Conservation (phyloP, 2,329 filamentous ascomycete genomes). For the Sclerotinia spermophila region DNA sequence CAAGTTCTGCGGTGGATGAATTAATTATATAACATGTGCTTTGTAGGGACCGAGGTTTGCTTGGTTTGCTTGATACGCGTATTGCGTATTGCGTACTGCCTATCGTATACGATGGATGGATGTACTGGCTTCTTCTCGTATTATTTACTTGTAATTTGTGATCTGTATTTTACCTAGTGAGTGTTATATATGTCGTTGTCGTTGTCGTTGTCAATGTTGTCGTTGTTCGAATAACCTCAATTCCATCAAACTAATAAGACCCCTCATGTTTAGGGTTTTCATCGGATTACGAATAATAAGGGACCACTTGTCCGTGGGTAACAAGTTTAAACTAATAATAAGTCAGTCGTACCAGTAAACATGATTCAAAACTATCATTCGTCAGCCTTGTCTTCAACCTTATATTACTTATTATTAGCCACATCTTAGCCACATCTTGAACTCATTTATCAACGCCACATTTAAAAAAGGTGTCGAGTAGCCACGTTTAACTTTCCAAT, state of each 20-base stretch:
- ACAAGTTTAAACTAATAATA: too few species aligned
- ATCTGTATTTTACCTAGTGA: not conserved
- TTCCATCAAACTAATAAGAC: not conserved
- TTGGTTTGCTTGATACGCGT: not conserved
- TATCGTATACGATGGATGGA: not conserved
- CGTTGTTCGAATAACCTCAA: not conserved
- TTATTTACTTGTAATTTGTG: not conserved
- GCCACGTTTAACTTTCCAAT: constrained; percentile 17
- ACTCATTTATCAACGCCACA: not conserved
- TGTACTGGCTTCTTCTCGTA: not conserved
- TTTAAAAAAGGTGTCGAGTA: not conserved
- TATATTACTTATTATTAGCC: not conserved
- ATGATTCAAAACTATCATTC: not conserved
- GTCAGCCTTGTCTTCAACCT: constrained; percentile 1
- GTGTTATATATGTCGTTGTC: too few species aligned
- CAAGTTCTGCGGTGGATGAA: not conserved
- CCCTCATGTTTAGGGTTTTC: not conserved
- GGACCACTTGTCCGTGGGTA: too few species aligned
- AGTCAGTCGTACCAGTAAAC: not conserved
- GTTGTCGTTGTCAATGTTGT: not conserved
- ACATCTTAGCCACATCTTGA: not conserved
- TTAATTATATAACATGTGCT: not conserved
- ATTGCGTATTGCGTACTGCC: not conserved
- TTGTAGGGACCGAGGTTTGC: not conserved
- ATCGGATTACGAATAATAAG: not conserved